These are phyloP conservation scores for Cardamine chenopodiifolia DNA, from an alignment of 345 rosid species.

Conservation along the genomic window DNA sequence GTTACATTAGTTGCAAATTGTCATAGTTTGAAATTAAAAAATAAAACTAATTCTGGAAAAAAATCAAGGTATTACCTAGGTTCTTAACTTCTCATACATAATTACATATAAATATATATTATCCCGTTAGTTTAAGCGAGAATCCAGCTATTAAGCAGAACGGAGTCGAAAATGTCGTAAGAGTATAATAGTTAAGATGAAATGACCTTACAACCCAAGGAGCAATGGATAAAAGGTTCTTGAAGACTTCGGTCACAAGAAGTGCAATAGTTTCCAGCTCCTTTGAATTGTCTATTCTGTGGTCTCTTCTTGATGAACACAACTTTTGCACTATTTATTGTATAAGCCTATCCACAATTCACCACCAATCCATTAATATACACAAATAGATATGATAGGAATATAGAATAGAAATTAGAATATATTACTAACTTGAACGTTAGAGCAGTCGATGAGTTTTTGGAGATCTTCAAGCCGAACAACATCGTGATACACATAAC, in stretches of 20 bases:
- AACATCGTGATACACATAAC: slow-evolving; percentile 95
- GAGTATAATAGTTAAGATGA: slow-evolving; percentile 10
- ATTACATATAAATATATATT: not conserved
- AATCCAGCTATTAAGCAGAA: slow-evolving; percentile 12
- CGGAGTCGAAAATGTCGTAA: not conserved
- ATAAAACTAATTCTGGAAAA: not conserved
- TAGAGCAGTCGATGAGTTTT: slow-evolving; percentile 90
- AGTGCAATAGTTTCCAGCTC: slow-evolving; percentile 87
- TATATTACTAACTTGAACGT: slow-evolving; percentile 66
- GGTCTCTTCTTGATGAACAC: slow-evolving; percentile 97
- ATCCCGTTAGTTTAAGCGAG: not conserved
- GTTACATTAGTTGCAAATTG: not conserved
- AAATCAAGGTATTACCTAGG: not conserved
- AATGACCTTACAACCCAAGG: slow-evolving; percentile 89
- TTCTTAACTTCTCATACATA: not conserved
- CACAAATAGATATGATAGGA: not conserved
- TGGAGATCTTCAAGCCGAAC: slow-evolving; percentile 91
- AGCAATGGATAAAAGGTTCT: slow-evolving; percentile 89
- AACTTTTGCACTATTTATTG: slow-evolving; percentile 90
- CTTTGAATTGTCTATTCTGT: slow-evolving; percentile 91
- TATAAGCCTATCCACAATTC: slow-evolving; percentile 64
- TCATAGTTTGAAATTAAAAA: not conserved
- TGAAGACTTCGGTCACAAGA: slow-evolving; percentile 97
- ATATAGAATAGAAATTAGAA: not conserved
- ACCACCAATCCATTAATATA: not conserved